A percentile compares a stretch with the other conserved stretches of the same genome.
Evolutionary conservation across 805 yeast genomes (phyloP).

Genomic region (Wickerhamiella brachini): DNA sequence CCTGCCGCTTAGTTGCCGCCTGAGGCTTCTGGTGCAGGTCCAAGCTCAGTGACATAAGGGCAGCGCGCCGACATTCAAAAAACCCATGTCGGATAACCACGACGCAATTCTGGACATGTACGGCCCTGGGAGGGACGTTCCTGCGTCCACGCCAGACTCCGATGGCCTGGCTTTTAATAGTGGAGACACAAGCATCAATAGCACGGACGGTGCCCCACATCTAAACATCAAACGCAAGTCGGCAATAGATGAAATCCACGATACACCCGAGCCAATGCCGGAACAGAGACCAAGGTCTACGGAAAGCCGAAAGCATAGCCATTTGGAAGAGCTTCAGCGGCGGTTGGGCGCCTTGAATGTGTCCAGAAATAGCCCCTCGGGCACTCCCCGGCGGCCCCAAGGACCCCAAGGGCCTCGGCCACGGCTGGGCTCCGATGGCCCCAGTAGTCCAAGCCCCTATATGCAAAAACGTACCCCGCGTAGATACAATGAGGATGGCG

Average conservation of each 20-base stretch:
- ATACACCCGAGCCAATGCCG: neutral
- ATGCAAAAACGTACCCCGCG: neutral
- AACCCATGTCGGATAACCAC: neutral
- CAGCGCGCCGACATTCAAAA: neutral
- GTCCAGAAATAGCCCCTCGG: neutral
- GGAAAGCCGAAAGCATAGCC: neutral
- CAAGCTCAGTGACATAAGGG: neutral
- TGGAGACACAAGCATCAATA: neutral
- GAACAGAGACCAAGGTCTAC: neutral
- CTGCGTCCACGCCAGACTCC: neutral
- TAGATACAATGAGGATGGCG: neutral
- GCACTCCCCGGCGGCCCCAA: too few relatives aligned
- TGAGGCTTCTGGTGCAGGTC: too few relatives aligned
- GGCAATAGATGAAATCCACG: neutral
- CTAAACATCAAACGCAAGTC: neutral
- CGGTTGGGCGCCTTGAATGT: neutral
- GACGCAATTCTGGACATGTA: constrained; percentile 4
- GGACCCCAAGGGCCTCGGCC: too few relatives aligned
- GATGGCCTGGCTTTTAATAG: too few relatives aligned
- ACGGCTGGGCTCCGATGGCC: too few relatives aligned
- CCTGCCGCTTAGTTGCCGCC: too few relatives aligned
- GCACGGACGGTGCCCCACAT: neutral
- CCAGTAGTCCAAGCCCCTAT: too few relatives aligned
- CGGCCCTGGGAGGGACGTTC: neutral
- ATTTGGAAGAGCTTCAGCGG: neutral